Base-by-base conservation (phyloP, 768 basidiomycete species). In the Rhodosporidiobolus odoratus region DNA sequence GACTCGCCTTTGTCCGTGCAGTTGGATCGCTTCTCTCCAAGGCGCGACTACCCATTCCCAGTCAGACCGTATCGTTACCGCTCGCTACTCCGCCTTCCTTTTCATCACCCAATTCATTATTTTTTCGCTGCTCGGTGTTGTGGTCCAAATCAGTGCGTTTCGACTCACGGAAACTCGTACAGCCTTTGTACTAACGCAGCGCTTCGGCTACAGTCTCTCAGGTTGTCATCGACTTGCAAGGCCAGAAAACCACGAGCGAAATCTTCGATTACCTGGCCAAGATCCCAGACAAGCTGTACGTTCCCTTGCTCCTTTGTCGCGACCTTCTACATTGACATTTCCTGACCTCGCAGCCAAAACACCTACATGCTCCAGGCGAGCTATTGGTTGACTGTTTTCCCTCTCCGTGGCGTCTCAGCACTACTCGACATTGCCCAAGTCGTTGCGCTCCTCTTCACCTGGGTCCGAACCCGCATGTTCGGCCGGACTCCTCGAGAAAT, bases 341-440 rank as follows among this genome's bases (percentile, higher is more conserved):
- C 19, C 41, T 41, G 12, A 12, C 21, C 21, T 43, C 23, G 17
- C 32, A 90, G 98, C 77, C 90, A 96, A 77, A 81, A 82, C 59
- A 92, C 94, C 0, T 99, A 98, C 76, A 88, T 98, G 75, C 86
- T 89, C 76, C 95, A 98, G 77, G 84, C 89, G 13, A 90, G 89
- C 30, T 96, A 75, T 52, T 77, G 77, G 77, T 48, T 78, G 12
- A 76, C 75, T 35, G 70, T 74, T 58, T 65, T 30, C 74, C 91
- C 90, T 12, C 83, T 98, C 45, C 91, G 95, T 78, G 96, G 94
- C 34, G 96, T 97, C 85, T 85, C 98, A 50, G 89, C 87, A 16
- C 83, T 97, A 65, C 98, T 98, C 78, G 96, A 99, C 79, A 83
- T 99, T 41, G 95, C 96, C 10, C 96, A 99, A 80, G 86, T 98